These are phyloP conservation scores for Amanita pseudoporphyria DNA, from an alignment of 768 basidiomycete species.

Conservation along the genomic window DNA sequence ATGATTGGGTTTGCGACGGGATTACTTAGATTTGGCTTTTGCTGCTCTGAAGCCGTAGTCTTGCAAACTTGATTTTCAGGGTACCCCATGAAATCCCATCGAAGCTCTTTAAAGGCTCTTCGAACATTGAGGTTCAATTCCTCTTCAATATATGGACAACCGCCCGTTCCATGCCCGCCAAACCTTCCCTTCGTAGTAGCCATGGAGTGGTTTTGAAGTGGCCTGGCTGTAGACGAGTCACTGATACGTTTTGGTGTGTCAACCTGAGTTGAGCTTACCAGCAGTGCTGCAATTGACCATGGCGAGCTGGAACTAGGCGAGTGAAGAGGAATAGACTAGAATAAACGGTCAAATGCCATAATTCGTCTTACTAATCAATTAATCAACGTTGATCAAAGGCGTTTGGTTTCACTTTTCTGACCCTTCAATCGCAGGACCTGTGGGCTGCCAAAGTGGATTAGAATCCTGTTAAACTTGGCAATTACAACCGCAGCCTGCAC, in stretches of 20 bases:
- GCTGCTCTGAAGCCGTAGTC: not conserved
- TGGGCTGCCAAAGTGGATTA: not conserved
- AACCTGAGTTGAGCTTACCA: not conserved
- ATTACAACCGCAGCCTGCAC: too few relatives aligned
- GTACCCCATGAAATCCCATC: constrained; percentile 1
- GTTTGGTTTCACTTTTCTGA: not conserved
- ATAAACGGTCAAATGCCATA: not conserved
- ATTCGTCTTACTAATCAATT: not conserved
- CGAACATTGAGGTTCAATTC: constrained; percentile 5
- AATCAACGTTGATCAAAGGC: not conserved
- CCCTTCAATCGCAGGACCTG: not conserved
- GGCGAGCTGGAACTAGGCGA: not conserved
- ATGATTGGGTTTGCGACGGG: not conserved
- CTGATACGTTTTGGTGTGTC: too few relatives aligned
- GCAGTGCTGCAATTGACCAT: not conserved
- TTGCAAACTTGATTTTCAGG: not conserved
- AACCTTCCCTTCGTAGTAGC: not conserved
- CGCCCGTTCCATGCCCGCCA: not conserved
- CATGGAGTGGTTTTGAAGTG: not conserved
- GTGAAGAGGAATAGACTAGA: not conserved
- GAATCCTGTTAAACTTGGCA: too few relatives aligned
- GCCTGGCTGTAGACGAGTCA: not conserved
- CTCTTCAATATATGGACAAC: constrained; percentile 3
- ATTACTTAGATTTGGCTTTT: not conserved
- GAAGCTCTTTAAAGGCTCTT: constrained; percentile 3